These are phyloP conservation scores for Didymellaceae sp. DNA, from an alignment of 2,329 filamentous ascomycete genomes.

Conservation along the genomic window DNA sequence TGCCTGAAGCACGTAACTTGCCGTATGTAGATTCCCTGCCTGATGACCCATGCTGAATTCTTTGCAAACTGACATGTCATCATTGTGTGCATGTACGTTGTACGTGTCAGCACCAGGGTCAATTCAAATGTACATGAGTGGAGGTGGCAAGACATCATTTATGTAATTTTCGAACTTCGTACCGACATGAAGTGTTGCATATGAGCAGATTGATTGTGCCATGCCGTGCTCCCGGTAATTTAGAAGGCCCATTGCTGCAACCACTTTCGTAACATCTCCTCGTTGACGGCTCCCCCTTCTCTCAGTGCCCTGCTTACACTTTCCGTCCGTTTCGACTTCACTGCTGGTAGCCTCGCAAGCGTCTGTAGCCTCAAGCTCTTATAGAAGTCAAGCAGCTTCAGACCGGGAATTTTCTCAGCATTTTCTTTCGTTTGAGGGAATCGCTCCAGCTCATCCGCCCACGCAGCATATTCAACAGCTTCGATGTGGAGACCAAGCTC, in stretches of 20 bases:
- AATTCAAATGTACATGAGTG: too few relatives aligned
- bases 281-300: not conserved
- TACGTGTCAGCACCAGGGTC: too few relatives aligned
- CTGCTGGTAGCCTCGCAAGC: slow-evolving; percentile 7
- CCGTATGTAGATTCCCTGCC: too few relatives aligned
- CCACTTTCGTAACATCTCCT: slow-evolving; percentile 5
- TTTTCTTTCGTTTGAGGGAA: slow-evolving; percentile 17
- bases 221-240: too few relatives aligned
- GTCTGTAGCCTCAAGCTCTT: slow-evolving; percentile 1
- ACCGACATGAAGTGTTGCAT: too few relatives aligned
- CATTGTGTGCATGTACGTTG: too few relatives aligned
- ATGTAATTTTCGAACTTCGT: too few relatives aligned
- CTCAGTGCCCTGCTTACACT: not conserved
- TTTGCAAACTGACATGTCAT: too few relatives aligned
- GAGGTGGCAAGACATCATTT: too few relatives aligned
- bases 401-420: slow-evolving; percentile 12
- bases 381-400: slow-evolving; percentile 20
- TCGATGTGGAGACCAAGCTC: not conserved
- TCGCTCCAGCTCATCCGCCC: slow-evolving; percentile 13
- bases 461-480: slow-evolving; percentile 10
- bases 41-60: too few relatives aligned
- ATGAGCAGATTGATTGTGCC: too few relatives aligned
- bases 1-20: too few relatives aligned
- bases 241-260: slow-evolving; percentile 11
- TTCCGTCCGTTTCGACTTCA: slow-evolving; percentile 9